These are phyloP conservation scores for Mycena filopes DNA, from an alignment of 768 basidiomycete species.

Conservation along the genomic window DNA sequence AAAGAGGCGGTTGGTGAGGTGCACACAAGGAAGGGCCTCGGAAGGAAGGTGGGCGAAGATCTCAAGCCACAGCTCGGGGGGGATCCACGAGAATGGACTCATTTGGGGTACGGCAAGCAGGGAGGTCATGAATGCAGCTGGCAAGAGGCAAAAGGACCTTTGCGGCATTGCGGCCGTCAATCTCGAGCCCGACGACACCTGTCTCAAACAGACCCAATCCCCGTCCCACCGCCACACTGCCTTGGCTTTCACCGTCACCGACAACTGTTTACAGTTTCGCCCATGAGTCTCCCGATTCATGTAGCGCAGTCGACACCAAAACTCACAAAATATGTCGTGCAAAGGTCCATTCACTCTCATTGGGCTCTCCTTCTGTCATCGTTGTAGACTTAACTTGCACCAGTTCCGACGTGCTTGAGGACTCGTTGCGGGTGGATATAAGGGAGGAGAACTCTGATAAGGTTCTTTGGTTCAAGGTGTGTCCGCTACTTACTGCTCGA, in stretches of 20 bases:
- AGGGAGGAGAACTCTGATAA: conserved; percentile 64
- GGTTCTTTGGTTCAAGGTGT: conserved; percentile 83
- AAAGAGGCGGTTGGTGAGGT: neutral
- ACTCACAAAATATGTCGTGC: conserved; percentile 26
- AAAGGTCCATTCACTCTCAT: conserved; percentile 20
- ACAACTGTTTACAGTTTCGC: neutral
- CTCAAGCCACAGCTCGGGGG: conserved; percentile 11
- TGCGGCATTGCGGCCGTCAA: neutral
- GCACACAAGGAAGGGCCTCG: neutral
- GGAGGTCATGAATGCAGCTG: too few species aligned
- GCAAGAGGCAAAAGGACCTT: too few species aligned
- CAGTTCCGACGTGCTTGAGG: conserved; percentile 79
- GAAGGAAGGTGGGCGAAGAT: neutral
- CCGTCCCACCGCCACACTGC: neutral
- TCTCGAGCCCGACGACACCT: too few species aligned
- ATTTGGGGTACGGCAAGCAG: too few species aligned
- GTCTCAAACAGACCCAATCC: neutral
- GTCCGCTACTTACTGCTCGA: too few species aligned
- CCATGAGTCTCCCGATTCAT: conserved; percentile 24
- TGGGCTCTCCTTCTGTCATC: neutral
- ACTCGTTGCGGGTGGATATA: conserved; percentile 76
- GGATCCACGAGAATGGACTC: too few species aligned
- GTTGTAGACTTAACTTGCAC: neutral
- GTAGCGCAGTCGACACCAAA: conserved; percentile 18
- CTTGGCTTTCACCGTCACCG: neutral